These are phyloP conservation scores for Tricholoma terreum DNA, from an alignment of 768 basidiomycete species.

Conservation along the genomic window DNA sequence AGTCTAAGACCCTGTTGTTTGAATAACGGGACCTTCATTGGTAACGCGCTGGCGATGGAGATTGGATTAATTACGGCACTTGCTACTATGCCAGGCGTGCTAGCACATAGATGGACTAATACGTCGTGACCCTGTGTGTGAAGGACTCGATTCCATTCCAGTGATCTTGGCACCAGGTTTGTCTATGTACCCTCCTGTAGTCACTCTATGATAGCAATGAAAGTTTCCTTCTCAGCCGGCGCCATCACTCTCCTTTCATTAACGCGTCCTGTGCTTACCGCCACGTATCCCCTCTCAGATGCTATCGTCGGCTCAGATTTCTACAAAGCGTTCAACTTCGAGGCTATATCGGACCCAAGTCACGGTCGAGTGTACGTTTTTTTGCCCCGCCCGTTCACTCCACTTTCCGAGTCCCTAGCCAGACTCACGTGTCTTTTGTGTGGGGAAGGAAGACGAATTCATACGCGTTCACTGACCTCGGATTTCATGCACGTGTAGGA, in stretches of 20 bases:
- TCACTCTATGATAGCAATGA: not conserved
- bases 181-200: not conserved
- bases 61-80: no score
- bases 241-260: conserved; percentile 1
- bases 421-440: no score
- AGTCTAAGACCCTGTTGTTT: no score
- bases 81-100: no score
- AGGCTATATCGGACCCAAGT: conserved; percentile 53
- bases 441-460: no score
- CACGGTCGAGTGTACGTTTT: conserved; percentile 56
- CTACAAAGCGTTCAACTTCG: conserved; percentile 45
- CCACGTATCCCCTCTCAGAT: conserved; percentile 38
- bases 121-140: no score
- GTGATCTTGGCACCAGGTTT: not conserved
- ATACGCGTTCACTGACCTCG: no score
- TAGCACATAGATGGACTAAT: no score
- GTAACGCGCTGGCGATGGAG: no score
- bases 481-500: conserved; percentile 26
- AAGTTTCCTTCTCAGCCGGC: not conserved
- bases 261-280: conserved; percentile 17
- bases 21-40: no score
- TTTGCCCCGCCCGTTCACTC: not conserved
- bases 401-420: not conserved
- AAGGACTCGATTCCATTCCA: not conserved
- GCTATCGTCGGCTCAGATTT: conserved; percentile 44